Evolutionary conservation across 2,329 filamentous ascomycete species (phyloP).

Genomic region (Fusarium keratoplasticum): DNA sequence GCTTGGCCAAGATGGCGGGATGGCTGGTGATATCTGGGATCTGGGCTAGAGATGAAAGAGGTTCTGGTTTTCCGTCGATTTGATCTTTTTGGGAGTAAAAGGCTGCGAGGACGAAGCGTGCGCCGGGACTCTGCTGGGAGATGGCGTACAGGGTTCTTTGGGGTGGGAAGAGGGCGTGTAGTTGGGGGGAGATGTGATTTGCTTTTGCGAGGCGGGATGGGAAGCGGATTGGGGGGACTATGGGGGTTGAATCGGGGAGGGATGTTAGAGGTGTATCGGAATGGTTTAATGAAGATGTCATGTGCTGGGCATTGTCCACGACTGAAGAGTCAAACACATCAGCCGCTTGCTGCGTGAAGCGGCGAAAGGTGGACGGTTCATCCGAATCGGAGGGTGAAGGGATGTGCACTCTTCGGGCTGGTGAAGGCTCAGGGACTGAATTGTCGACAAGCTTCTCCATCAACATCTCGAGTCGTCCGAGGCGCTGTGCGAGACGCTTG

Average conservation of each 20-base stretch:
- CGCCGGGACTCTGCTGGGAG: conserved; percentile 39
- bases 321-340: conserved; percentile 37
- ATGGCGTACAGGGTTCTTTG: conserved; percentile 37
- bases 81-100: conserved; percentile 47
- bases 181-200: conserved; percentile 22
- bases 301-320: conserved; percentile 34
- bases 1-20: conserved; percentile 60
- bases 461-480: conserved; percentile 59
- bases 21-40: conserved; percentile 57
- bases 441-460: conserved; percentile 59
- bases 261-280: conserved; percentile 4
- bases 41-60: conserved; percentile 39
- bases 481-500: conserved; percentile 55
- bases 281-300: conserved; percentile 21
- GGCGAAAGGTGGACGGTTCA: not conserved
- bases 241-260: not conserved
- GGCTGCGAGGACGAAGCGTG: conserved; percentile 42
- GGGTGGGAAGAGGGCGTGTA: conserved; percentile 39
- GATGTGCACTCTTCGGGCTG: conserved; percentile 7
- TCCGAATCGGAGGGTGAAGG: conserved; percentile 35
- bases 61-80: conserved; percentile 48
- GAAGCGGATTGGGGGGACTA: not conserved
- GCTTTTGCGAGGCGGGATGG: conserved; percentile 23
- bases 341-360: conserved; percentile 41
- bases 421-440: not conserved